A percentile compares a stretch with the other conserved stretches of the same genome.
Conservation (phyloP, 495 filamentous ascomycete genomes). For the Lasiosphaeriaceae sp. region DNA sequence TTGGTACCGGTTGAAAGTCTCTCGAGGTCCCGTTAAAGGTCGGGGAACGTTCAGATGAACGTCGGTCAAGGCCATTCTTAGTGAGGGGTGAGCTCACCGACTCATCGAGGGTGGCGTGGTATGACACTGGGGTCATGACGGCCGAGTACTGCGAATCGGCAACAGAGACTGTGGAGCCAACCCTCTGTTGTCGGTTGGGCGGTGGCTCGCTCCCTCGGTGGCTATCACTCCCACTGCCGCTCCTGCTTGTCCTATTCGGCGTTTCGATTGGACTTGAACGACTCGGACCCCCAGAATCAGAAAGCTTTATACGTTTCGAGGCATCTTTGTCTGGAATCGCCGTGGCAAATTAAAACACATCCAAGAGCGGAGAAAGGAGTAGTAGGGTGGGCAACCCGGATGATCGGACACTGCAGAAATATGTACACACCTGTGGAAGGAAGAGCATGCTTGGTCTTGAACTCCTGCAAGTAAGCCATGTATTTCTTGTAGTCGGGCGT, state of each 20-base stretch:
- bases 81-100: slow-evolving; percentile 28
- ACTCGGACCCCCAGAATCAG: slow-evolving; percentile 19
- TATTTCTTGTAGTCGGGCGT: slow-evolving; percentile 60
- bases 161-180: slow-evolving; percentile 35
- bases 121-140: slow-evolving; percentile 17
- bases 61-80: slow-evolving; percentile 11
- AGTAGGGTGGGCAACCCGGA: too few species aligned
- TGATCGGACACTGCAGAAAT: background rate
- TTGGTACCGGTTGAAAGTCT: slow-evolving; percentile 6
- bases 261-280: slow-evolving; percentile 31
- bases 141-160: slow-evolving; percentile 31
- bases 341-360: slow-evolving; percentile 2
- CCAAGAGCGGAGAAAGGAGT: background rate
- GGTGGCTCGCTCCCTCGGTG: slow-evolving; percentile 44
- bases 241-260: slow-evolving; percentile 33
- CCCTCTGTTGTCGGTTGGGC: slow-evolving; percentile 34
- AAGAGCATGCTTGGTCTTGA: slow-evolving; percentile 60
- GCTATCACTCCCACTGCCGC: slow-evolving; percentile 41
- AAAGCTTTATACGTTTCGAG: slow-evolving; percentile 40
- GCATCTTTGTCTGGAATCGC: slow-evolving; percentile 38
- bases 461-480: slow-evolving; percentile 64
- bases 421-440: slow-evolving; percentile 40
- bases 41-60: slow-evolving; percentile 23
- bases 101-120: slow-evolving; percentile 29
- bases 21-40: slow-evolving; percentile 17